Base-by-base conservation (phyloP, 345 rosid genomes). In the Noccaea bulbosa region DNA sequence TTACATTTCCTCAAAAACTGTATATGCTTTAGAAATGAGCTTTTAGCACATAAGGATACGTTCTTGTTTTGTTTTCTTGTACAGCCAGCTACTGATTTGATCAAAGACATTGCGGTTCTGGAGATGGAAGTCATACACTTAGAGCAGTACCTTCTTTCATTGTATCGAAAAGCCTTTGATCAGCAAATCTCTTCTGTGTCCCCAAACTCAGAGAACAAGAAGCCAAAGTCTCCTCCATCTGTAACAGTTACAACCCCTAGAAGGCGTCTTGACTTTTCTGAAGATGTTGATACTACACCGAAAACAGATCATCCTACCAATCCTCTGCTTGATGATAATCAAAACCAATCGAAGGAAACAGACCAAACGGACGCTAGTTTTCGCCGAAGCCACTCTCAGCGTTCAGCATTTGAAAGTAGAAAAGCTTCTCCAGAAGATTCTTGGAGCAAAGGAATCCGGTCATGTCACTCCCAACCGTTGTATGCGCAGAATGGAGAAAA, bases 121-220 rank as follows among this genome's bases (percentile, higher is more conserved):
- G 98, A 94, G 82, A 75, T 89, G 84, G 99, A 94, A 83, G 98
- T 94, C 35, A 89, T 84, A 45, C 76, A 91, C 78, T 72, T 94
- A 75, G 99, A 94, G 46, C 98, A 91, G 39, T 84, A 89, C 74
- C 99, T 94, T 81, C 96, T 94, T 54, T 85, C 90, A 2, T 74
- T 94, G 50, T 94, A 94, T 67, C 81, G 99, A 11, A 87, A 83
- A 74, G 92, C 92, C 35, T 94, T 94, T 85, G 96, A 89, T 70
- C 89, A 88, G 56, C 85, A 82, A 79, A 33, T 67, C 46, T 76
- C 87, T 59, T 69, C 83, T 35, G 79, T 79, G 43, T 78, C 93
- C 56, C 83, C 90, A 49, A 52, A 86, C 14, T 53, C 73, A 57
- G 81, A 81, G 71, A 81, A 82, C 49, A 78, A 82, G 77, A 83